Conservation (phyloP, 768 basidiomycete genomes). For the Candolleomyces eurysporus region DNA sequence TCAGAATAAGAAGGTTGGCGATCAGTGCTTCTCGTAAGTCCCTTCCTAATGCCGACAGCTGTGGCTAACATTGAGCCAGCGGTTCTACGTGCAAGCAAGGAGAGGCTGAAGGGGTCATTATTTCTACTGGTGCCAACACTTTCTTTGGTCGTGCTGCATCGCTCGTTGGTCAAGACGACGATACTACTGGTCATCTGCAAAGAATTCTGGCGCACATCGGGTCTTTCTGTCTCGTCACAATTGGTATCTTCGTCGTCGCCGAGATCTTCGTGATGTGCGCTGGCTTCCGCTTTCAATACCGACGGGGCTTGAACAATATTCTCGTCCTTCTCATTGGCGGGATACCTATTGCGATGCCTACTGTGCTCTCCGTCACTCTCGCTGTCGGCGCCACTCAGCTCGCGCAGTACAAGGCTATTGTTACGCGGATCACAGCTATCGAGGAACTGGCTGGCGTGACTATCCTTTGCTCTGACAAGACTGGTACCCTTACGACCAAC, state of each 20-base stretch:
- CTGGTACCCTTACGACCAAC: constrained; percentile 97
- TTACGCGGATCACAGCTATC: constrained; percentile 99
- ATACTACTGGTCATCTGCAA: constrained; percentile 97
- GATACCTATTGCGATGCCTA: constrained; percentile 99
- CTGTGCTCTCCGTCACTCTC: constrained; percentile 95
- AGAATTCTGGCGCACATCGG: constrained; percentile 98
- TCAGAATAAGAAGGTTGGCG: constrained; percentile 85
- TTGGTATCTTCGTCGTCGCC: constrained; percentile 92
- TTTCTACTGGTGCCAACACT: constrained; percentile 96
- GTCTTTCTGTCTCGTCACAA: constrained; percentile 94
- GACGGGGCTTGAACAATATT: constrained; percentile 95
- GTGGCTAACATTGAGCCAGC: constrained; percentile 34
- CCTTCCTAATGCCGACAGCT: constrained; percentile 9
- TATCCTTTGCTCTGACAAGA: constrained; percentile 98
- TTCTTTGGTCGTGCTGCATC: constrained; percentile 99
- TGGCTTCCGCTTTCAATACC: constrained; percentile 86
- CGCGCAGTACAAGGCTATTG: constrained; percentile 99
- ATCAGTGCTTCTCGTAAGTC: constrained; percentile 97
- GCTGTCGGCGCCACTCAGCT: constrained; percentile 99
- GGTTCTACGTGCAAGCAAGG: constrained; percentile 99
- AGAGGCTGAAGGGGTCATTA: constrained; percentile 98
- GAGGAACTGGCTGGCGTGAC: constrained; percentile 98
- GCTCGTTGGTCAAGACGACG: constrained; percentile 96
- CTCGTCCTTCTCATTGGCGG: constrained; percentile 99
- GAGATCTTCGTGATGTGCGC: constrained; percentile 95